Conservation (phyloP, 306 rosid genomes). For the Lotus japonicus region DNA sequence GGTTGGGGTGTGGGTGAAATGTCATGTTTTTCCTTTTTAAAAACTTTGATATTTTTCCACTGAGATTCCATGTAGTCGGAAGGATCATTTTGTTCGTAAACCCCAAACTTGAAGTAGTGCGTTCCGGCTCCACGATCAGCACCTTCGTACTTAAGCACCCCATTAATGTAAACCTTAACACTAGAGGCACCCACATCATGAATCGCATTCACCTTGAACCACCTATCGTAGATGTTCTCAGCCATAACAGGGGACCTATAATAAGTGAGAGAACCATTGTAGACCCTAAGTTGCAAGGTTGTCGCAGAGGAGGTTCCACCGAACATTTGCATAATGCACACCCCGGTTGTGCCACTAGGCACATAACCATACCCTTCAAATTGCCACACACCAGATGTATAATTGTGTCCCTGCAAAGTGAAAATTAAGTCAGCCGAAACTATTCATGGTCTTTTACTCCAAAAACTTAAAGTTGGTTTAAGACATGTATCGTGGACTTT, state of each 20-base stretch:
- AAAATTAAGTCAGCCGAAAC: no score
- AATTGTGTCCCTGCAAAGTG: conserved; percentile 31
- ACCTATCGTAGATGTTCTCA: conserved; percentile 24
- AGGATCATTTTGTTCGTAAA: conserved; percentile 32
- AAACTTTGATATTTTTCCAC: conserved; percentile 28
- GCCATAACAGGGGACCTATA: conserved; percentile 20
- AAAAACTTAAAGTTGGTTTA: no score
- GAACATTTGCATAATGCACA: conserved; percentile 46
- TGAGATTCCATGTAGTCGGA: conserved; percentile 38
- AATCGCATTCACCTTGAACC: conserved; percentile 42
- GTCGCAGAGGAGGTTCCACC: conserved; percentile 37
- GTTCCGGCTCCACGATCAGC: conserved; percentile 26
- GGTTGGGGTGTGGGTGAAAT: no score
- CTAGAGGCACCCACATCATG: conserved; percentile 37
- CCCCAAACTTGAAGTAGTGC: conserved; percentile 44
- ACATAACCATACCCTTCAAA: conserved; percentile 48
- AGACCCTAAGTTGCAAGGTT: conserved; percentile 35
- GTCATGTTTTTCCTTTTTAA: conserved; percentile 7
- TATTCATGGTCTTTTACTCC: no score
- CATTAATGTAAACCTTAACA: conserved; percentile 38
- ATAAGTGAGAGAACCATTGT: conserved; percentile 29
- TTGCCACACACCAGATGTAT: conserved; percentile 43
- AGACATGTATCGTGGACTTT: no score
- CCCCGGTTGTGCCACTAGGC: conserved; percentile 35
- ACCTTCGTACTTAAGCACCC: conserved; percentile 5